phyloP scores from a whole-genome alignment of 257 asterid genomes.

The Craterostigma plantagineum region DNA sequence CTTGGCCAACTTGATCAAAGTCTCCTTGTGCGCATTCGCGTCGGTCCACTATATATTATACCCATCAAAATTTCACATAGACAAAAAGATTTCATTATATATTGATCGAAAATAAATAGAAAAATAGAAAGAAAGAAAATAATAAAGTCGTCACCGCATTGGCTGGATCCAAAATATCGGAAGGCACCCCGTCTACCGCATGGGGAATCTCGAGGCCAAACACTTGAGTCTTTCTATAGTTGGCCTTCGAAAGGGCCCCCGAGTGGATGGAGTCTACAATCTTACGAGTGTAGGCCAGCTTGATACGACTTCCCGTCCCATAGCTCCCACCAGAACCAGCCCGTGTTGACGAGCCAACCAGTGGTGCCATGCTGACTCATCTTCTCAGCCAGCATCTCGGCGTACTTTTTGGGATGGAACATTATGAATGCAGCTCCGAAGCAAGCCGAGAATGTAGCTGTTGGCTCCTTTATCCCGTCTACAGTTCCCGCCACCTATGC shows the following conservation, averaged over 20 bases:
- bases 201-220: conserved; percentile 50
- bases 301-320: conserved; percentile 68
- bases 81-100: no score
- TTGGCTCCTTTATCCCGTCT: conserved; percentile 88
- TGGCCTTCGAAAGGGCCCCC: conserved; percentile 40
- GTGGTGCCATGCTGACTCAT: conserved; percentile 80
- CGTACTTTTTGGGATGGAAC: conserved; percentile 86
- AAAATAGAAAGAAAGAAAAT: no score
- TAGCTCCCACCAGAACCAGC: no score
- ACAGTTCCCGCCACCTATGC: conserved; percentile 92
- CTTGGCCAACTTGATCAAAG: no score
- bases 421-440: conserved; percentile 93
- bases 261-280: no score
- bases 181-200: conserved; percentile 42
- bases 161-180: conserved; percentile 46
- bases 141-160: no score
- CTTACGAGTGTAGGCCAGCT: conserved; percentile 74
- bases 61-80: no score
- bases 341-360: conserved; percentile 80
- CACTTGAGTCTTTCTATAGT: conserved; percentile 30
- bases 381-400: conserved; percentile 80
- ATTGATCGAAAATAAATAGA: no score
- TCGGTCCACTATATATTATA: no score
- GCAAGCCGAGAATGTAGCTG: conserved; percentile 89
- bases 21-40: no score